phyloP scores from a whole-genome alignment of 345 rosid genomes.

The Sisymbrium irio region DNA sequence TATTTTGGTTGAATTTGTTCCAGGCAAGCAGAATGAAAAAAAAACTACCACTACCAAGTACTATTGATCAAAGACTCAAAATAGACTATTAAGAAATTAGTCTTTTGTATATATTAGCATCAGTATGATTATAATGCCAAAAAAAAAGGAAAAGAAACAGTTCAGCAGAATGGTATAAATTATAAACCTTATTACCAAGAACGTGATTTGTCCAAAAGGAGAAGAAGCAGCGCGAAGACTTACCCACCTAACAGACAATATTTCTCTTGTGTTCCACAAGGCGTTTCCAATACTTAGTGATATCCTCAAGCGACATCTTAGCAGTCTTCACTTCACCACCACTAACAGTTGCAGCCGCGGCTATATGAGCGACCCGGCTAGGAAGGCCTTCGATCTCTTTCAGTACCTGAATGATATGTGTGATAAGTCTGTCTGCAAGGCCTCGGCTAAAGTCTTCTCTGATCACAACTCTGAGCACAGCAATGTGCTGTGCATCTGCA shows the following conservation, averaged over 20 bases:
- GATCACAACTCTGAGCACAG: conserved; percentile 65
- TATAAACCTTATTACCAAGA: conserved; percentile 14
- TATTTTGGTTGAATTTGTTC: neutral
- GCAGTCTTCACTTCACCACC: conserved; percentile 38
- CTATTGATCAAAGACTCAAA: neutral
- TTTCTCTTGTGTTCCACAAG: conserved; percentile 45
- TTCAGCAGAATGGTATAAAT: neutral
- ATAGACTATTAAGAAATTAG: neutral
- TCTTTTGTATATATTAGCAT: neutral
- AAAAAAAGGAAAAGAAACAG: neutral
- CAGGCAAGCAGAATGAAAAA: neutral
- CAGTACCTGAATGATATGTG: conserved; percentile 47
- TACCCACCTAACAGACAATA: conserved; percentile 38
- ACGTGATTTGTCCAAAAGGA: neutral
- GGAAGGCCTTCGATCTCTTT: conserved; percentile 60
- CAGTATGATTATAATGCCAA: neutral
- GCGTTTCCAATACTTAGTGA: conserved; percentile 54
- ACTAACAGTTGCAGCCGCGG: conserved; percentile 18
- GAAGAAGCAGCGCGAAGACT: neutral
- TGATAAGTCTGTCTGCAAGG: conserved; percentile 62
- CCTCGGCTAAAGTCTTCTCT: conserved; percentile 64
- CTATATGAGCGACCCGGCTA: conserved; percentile 29
- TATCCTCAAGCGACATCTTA: conserved; percentile 50
- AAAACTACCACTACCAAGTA: neutral
- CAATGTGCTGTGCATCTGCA: conserved; percentile 59